phyloP scores from a whole-genome alignment of 371 early-diverging fungal genomes.

The Mortierella sp. region DNA sequence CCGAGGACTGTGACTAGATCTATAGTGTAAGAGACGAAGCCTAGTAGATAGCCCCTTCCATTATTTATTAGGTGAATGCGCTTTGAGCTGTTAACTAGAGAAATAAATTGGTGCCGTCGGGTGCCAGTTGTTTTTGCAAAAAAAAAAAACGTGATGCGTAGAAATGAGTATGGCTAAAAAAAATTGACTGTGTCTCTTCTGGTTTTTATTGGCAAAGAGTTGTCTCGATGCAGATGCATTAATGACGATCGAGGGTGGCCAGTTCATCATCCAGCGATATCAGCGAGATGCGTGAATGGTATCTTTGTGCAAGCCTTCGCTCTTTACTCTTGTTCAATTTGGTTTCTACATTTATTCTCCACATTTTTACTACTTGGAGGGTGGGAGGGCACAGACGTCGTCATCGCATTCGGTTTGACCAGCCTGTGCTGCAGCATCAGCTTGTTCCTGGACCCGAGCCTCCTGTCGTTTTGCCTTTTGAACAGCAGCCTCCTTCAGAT shows the following conservation, averaged over 20 bases:
- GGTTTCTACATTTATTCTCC: background rate
- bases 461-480: conserved; percentile 25
- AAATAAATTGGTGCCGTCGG: background rate
- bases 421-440: conserved; percentile 18
- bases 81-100: background rate
- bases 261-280: no score
- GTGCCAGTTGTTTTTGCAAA: no score
- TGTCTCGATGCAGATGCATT: no score
- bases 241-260: no score
- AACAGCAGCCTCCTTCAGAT: conserved; percentile 22
- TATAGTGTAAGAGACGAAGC: no score
- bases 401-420: conserved; percentile 37
- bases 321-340: background rate
- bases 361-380: conserved; percentile 22
- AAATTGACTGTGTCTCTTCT: background rate
- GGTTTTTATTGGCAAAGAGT: background rate
- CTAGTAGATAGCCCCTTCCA: no score
- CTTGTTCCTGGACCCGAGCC: conserved; percentile 12
- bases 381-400: conserved; percentile 30
- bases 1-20: no score
- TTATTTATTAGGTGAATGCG: no score
- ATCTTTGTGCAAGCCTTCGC: no score
- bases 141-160: no score
- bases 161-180: background rate
- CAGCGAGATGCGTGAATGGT: no score